A percentile compares a stretch with the other conserved stretches of the same genome.
These are phyloP conservation scores for Quercus rubra DNA, from an alignment of 306 rosid genomes.

Conservation along the genomic window DNA sequence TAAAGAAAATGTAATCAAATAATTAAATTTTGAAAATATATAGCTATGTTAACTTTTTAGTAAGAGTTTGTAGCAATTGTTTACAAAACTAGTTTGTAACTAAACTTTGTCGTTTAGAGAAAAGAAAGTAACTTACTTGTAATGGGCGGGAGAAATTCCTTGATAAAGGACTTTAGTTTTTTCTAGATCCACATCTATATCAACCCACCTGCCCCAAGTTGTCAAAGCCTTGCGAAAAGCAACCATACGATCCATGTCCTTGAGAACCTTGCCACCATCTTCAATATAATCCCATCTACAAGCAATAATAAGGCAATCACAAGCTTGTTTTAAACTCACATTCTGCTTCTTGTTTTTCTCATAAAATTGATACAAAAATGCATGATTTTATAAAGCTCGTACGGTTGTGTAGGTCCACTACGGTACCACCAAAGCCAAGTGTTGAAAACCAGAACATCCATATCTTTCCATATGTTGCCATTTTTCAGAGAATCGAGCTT, in stretches of 20 bases:
- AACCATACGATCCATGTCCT: conserved; percentile 72
- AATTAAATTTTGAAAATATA: too few relatives aligned
- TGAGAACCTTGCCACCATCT: conserved; percentile 32
- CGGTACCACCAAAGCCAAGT: conserved; percentile 92
- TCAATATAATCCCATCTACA: conserved; percentile 75
- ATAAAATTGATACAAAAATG: neutral
- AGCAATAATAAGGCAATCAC: neutral
- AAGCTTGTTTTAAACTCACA: neutral
- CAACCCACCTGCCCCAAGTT: conserved; percentile 76
- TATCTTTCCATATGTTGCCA: conserved; percentile 55
- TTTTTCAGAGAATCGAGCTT: conserved; percentile 58
- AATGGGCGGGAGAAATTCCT: conserved; percentile 71
- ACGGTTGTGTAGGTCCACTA: conserved; percentile 54
- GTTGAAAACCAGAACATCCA: conserved; percentile 66
- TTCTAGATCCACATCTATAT: conserved; percentile 32
- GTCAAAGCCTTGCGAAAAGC: conserved; percentile 52
- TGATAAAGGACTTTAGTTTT: conserved; percentile 55
- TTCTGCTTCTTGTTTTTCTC: neutral
- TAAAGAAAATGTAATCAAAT: too few relatives aligned
- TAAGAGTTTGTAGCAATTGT: too few relatives aligned
- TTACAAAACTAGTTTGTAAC: too few relatives aligned
- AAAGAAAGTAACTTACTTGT: conserved; percentile 38
- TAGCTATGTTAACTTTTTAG: too few relatives aligned
- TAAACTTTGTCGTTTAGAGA: neutral
- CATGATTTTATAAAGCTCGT: conserved; percentile 12